These are phyloP conservation scores for Mayamaea pseudoterrestris DNA, from an alignment of 108 stramenopile genomes.

Conservation along the genomic window DNA sequence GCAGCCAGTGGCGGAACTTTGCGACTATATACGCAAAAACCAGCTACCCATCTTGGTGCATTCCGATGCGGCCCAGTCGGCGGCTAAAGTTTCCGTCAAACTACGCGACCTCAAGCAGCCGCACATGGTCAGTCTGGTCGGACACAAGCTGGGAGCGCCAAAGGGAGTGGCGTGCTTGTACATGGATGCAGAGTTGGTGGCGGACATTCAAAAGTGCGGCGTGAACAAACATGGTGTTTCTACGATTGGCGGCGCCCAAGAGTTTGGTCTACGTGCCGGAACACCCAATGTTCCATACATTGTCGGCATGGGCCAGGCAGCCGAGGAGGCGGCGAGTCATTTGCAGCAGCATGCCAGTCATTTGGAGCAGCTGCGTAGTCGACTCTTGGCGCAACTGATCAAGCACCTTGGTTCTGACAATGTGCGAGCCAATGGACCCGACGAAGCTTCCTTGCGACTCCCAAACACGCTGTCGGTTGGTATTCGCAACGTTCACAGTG, in stretches of 20 bases:
- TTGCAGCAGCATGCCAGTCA: constrained; percentile 32
- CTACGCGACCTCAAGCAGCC: constrained; percentile 23
- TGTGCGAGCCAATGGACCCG: constrained; percentile 71
- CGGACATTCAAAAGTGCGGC: no score
- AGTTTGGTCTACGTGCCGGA: constrained; percentile 83
- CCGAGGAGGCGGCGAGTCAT: constrained; percentile 22
- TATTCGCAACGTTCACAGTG: constrained; percentile 43
- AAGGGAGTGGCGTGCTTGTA: constrained; percentile 93
- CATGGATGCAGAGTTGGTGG: no score
- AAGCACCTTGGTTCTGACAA: constrained; percentile 23
- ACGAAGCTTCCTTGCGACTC: constrained; percentile 38
- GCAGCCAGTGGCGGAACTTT: constrained; percentile 79
- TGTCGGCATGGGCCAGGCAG: constrained; percentile 79
- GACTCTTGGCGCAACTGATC: constrained; percentile 38
- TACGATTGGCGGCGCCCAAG: constrained; percentile 67
- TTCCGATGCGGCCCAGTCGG: constrained; percentile 94
- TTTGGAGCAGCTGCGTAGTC: constrained; percentile 54
- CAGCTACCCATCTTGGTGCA: constrained; percentile 69
- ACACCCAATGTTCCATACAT: constrained; percentile 94
- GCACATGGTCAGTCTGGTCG: constrained; percentile 90
- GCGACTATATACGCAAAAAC: constrained; percentile 41
- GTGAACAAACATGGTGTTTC: constrained; percentile 48
- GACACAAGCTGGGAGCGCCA: constrained; percentile 96
- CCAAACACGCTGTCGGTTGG: constrained; percentile 93
- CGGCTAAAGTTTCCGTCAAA: constrained; percentile 77